Base-by-base conservation (phyloP, 2,329 filamentous ascomycete species). In the Hymenotorrendiella dingleyae region DNA sequence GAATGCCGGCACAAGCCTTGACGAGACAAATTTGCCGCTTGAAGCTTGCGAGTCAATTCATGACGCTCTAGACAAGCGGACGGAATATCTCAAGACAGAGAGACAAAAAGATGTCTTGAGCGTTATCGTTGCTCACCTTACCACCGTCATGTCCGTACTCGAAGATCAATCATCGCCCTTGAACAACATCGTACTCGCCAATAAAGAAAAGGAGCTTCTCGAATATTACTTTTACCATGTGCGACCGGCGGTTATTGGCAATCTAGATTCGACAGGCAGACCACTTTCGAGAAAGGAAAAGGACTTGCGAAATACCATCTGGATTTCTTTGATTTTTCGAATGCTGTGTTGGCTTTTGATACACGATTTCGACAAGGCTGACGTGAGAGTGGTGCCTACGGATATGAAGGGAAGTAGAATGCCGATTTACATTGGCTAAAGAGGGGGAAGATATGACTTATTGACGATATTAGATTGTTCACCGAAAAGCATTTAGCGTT, bases 271-370 rank as follows among this genome's bases (percentile, higher is more conserved):
- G 59, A 10, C 61, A 51, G 12, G 51, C 50, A 57, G 32, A 14
- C 14, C 27, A 0, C 11, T 37, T 4, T 48, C 36, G 10, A 43
- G 27, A 20, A n/a, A 40, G 8, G 46, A 46, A n/a, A 53, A 43
- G 30, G 52, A 55, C n/a, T 11, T 50, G 16, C 22, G 45, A 14
- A 41, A 45, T n/a, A 65, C 69, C 14, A 66, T 74, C 6, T 77
- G 73, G 73, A 75, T 70, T 52, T 71, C 69, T 9, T 58, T 77
- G 11, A 64, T 76, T 4, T 72, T 77, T 47, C 63, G 73, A 17
- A 77, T 76, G 74, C 62, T 77, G 14, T 76, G 73, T 54, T 77
- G 73, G 74, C 58, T 77, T 40, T 65, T 72, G 62, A 58, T 77
- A 46, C 73, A 77, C 45, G 72, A 77, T 46, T 76, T 78, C 35